A percentile compares a stretch with the other conserved stretches of the same genome.
phyloP scores from a whole-genome alignment of 2,329 filamentous ascomycete genomes.

The Arthrobotrys sphaeroides region DNA sequence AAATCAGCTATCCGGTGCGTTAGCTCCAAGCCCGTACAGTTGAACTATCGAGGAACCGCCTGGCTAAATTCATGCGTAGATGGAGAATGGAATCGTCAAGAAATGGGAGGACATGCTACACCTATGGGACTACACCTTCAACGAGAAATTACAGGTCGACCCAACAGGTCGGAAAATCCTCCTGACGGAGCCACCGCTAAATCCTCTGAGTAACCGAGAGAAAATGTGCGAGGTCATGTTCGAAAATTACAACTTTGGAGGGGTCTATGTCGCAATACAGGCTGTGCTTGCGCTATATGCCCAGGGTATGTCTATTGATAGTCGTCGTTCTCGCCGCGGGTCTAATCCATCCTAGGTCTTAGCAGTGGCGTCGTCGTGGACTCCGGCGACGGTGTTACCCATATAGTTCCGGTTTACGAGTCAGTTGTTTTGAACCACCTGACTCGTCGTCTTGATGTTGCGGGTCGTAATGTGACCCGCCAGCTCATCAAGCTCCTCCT shows the following conservation, averaged over 20 bases:
- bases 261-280: conserved; percentile 97
- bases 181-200: conserved; percentile 96
- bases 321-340: background rate
- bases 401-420: conserved; percentile 98
- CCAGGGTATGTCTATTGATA: conserved; percentile 72
- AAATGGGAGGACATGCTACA: conserved; percentile 99
- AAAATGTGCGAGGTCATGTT: conserved; percentile 99
- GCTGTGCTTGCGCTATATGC: conserved; percentile 95
- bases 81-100: conserved; percentile 99
- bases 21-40: background rate
- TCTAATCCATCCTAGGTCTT: conserved; percentile 66
- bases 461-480: conserved; percentile 95
- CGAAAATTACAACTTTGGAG: conserved; percentile 93
- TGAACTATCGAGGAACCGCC: background rate
- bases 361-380: conserved; percentile 97
- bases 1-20: conserved; percentile 91
- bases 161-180: conserved; percentile 94
- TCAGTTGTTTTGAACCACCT: conserved; percentile 97
- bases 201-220: conserved; percentile 94
- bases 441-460: conserved; percentile 90
- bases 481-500: conserved; percentile 95
- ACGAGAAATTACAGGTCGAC: conserved; percentile 94
- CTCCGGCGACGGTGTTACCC: conserved; percentile 96
- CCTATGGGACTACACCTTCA: conserved; percentile 98
- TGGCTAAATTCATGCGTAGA: conserved; percentile 65